Evolutionary conservation across 768 basidiomycete genomes (phyloP).

Genomic region (Arthromyces matolae): DNA sequence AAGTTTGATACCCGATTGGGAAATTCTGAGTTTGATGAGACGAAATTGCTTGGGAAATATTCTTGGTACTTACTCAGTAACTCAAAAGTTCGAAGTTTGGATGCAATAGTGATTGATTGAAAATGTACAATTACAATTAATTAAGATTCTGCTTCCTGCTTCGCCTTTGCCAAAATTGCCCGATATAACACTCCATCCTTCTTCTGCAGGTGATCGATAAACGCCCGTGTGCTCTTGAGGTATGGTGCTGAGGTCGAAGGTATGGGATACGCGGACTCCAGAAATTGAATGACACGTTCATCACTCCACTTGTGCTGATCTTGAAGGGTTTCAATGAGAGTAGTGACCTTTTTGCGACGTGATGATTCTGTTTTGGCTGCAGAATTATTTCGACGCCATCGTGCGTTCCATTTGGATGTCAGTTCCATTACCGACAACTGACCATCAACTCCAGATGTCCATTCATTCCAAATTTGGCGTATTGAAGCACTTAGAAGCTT

Average conservation of each 20-base stretch:
- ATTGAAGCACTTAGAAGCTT: conserved; percentile 10
- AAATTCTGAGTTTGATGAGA: too few relatives aligned
- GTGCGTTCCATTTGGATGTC: conserved; percentile 10
- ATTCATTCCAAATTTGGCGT: conserved; percentile 26
- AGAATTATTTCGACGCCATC: conserved; percentile 22
- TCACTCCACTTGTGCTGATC: conserved; percentile 19
- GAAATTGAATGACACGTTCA: conserved; percentile 19
- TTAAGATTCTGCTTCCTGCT: too few relatives aligned
- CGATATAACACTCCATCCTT: too few relatives aligned
- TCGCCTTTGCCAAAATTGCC: too few relatives aligned
- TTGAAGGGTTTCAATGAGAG: conserved; percentile 19
- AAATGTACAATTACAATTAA: too few relatives aligned
- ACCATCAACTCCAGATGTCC: conserved; percentile 22
- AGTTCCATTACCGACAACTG: conserved; percentile 18
- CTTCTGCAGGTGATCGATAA: conserved; percentile 14
- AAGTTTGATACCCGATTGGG: too few relatives aligned
- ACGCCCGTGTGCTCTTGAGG: conserved; percentile 10
- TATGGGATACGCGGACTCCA: conserved; percentile 19
- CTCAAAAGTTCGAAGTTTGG: too few relatives aligned
- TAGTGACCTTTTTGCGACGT: conserved; percentile 19
- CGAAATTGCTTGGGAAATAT: too few relatives aligned
- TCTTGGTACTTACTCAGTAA: too few relatives aligned
- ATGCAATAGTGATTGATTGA: too few relatives aligned
- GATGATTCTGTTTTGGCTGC: conserved; percentile 20
- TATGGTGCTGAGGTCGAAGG: conserved; percentile 5